phyloP scores from a whole-genome alignment of 148 eudicot species.

The Silene uniflora region DNA sequence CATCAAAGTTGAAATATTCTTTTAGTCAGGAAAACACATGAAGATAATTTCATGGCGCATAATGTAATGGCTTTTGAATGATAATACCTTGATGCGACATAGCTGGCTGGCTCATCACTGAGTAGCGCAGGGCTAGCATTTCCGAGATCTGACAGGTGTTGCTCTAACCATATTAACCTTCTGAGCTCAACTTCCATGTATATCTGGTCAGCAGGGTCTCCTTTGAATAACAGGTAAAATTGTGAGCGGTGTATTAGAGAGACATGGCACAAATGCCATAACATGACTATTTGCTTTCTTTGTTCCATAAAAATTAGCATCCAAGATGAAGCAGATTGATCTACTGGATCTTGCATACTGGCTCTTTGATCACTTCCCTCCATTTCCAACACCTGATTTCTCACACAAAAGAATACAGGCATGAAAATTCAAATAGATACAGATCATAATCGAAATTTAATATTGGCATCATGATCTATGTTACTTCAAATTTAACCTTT shows the following conservation, averaged over 20 bases:
- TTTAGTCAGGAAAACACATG: too few species aligned
- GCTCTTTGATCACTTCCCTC: constrained; percentile 61
- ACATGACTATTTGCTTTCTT: constrained; percentile 75
- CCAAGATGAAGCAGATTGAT: constrained; percentile 69
- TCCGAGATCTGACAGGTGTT: constrained; percentile 86
- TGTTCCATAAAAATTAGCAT: constrained; percentile 65
- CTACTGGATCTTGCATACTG: constrained; percentile 43
- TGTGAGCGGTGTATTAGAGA: constrained; percentile 88
- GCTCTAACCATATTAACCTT: constrained; percentile 92
- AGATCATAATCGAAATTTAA: too few species aligned
- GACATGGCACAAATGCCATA: constrained; percentile 97
- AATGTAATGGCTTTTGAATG: not conserved
- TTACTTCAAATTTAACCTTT: too few species aligned
- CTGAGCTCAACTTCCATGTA: constrained; percentile 94
- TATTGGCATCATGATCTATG: too few species aligned
- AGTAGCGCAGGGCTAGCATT: constrained; percentile 98
- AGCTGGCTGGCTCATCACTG: constrained; percentile 82
- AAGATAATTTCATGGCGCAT: too few species aligned
- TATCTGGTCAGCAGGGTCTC: constrained; percentile 89
- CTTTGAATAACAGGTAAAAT: constrained; percentile 72
- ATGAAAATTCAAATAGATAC: too few species aligned
- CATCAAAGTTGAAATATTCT: too few species aligned
- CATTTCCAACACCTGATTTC: constrained; percentile 72
- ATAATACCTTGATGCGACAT: constrained; percentile 72
- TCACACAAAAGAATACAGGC: not conserved